These are phyloP conservation scores for Aspergillus flavus DNA, from an alignment of 2,329 filamentous ascomycete species.

Conservation along the genomic window DNA sequence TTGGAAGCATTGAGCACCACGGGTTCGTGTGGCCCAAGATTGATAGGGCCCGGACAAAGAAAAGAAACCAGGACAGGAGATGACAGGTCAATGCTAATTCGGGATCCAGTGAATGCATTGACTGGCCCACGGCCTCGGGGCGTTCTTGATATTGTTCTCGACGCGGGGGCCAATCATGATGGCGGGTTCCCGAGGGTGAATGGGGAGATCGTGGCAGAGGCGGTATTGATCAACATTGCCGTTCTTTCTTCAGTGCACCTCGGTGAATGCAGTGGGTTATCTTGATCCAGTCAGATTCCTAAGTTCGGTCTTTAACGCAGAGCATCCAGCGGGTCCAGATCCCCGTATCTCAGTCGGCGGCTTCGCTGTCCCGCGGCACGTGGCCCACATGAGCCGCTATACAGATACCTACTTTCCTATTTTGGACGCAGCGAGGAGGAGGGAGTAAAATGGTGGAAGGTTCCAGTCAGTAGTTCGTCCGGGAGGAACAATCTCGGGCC, in stretches of 20 bases:
- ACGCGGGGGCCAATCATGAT: neutral
- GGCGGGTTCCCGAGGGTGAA: neutral
- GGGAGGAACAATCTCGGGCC: neutral
- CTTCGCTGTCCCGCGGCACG: neutral
- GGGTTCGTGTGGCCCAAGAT: neutral
- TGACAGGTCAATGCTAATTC: neutral
- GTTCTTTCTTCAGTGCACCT: neutral
- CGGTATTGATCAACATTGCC: neutral
- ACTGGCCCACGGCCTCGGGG: neutral
- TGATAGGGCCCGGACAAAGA: neutral
- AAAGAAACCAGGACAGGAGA: too few species aligned
- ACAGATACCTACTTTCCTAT: neutral
- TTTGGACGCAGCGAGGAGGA: neutral
- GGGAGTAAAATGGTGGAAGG: neutral
- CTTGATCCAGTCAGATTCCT: neutral
- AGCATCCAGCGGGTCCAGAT: neutral
- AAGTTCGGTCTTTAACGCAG: neutral
- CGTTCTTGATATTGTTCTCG: slow-evolving; percentile 2
- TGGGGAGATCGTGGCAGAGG: neutral
- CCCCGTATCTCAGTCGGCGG: neutral
- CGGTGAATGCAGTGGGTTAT: neutral
- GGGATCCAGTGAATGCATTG: neutral
- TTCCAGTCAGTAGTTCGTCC: neutral
- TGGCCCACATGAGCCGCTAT: neutral
- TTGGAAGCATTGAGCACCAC: neutral